Percentiles rank a stretch among this genome's conserved stretches.
Evolutionary conservation across 306 rosid species (phyloP).

Genomic region (Acacia confusa): DNA sequence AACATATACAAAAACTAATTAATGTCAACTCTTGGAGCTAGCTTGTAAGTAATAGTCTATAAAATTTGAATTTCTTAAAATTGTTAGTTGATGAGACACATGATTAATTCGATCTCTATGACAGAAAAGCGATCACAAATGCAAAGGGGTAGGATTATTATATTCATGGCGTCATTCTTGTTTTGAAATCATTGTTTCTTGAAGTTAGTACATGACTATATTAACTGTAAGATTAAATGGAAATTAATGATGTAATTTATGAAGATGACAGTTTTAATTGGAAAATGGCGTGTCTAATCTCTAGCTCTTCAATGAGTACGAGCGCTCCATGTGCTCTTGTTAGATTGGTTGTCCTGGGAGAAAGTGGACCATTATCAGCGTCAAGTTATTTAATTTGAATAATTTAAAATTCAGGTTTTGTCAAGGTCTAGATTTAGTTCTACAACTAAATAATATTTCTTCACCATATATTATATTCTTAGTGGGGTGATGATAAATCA

Average conservation of each 20-base stretch:
- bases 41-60: neutral
- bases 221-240: neutral
- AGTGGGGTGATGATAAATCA: neutral
- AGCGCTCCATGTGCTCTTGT: neutral
- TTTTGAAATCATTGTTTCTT: neutral
- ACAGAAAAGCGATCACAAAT: neutral
- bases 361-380: neutral
- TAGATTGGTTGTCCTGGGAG: neutral
- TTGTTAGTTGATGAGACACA: neutral
- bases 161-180: neutral
- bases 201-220: neutral
- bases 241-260: neutral
- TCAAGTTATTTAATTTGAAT: neutral
- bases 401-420: neutral
- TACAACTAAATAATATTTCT: neutral
- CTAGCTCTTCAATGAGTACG: neutral
- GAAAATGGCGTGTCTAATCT: neutral
- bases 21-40: neutral
- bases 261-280: neutral
- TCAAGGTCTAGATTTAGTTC: neutral
- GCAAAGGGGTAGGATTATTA: neutral
- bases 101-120: neutral
- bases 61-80: neutral
- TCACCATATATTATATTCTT: neutral
- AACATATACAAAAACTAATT: neutral